Base-by-base conservation (phyloP, 176 grass and related monocot genomes). In the Miscanthus lutarioriparius region DNA sequence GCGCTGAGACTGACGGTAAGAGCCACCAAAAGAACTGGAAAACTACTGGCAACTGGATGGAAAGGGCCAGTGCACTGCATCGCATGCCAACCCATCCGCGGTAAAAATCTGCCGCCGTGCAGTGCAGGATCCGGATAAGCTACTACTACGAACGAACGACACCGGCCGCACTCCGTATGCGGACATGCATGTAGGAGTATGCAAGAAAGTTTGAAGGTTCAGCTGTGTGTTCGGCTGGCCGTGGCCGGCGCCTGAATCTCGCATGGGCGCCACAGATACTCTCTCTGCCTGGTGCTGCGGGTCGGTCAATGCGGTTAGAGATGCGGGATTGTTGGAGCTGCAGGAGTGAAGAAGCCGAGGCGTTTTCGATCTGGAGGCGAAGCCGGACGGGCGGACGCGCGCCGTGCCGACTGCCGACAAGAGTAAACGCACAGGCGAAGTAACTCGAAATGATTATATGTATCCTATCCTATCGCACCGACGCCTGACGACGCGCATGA, bases 371-470 rank as follows among this genome's bases (percentile, higher is more conserved):
- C 19, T 22, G 17, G 45, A 27, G 5, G 8, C 0, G 25, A 2
- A 14, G 62, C 26, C 11, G 62, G 62, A 41, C 9, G 22, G 1
- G 37, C 12, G 22, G 62, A 41, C 9, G 22, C 2, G 37, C 12
- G 22, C 78, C 10, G 26, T 39, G 65, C 48, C 78, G 64, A 67
- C 64, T 35, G 63, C 44, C 80, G 66, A 70, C 67, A 28, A 27
- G 75, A 59, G 75, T 77, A 77, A 77, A 77, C 61, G 51, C 75
- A 9, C 2, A 38, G 74, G 74, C 10, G 73, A 38, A 58, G 5
- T 1, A 1, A n/a, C 19, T 2, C 19, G 30, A n/a, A 5, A 37
- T 12, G 4, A 37, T 30, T 30, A 30, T 73, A 28, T 28, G 9
- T 0, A 4, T 64, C 10, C n/a, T 27, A 63, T 63, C 59, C n/a